phyloP scores from a whole-genome alignment of 2,329 filamentous ascomycete genomes.

The Clonostachys chloroleuca region DNA sequence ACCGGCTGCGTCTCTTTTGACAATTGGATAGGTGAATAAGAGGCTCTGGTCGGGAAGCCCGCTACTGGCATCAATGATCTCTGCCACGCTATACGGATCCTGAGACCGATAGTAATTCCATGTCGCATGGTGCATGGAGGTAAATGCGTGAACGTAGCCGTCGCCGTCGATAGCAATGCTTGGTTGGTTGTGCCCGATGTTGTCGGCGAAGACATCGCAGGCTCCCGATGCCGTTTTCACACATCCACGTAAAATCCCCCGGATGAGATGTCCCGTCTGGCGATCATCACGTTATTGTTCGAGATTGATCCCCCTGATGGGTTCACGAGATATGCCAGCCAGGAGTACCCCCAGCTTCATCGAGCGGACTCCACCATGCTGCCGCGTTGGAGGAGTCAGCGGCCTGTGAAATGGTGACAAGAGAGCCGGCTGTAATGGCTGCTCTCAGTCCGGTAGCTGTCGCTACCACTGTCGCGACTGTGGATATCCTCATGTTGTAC shows the following conservation, averaged over 20 bases:
- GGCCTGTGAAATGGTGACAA: constrained; percentile 8
- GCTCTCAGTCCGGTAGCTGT: neutral
- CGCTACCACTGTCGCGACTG: no score
- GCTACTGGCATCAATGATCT: constrained; percentile 8
- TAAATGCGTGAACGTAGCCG: constrained; percentile 16
- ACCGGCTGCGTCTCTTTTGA: constrained; percentile 8
- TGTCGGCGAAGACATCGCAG: constrained; percentile 11
- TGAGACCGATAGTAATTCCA: constrained; percentile 16
- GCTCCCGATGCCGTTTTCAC: constrained; percentile 8
- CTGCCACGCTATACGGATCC: constrained; percentile 9
- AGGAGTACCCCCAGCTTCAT: constrained; percentile 13
- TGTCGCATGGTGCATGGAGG: constrained; percentile 16
- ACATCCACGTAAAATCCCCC: constrained; percentile 13
- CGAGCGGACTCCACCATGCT: constrained; percentile 16
- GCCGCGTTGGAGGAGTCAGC: constrained; percentile 13
- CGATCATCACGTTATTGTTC: constrained; percentile 17
- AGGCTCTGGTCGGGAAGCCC: constrained; percentile 12
- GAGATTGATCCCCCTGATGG: constrained; percentile 9
- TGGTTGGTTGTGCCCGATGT: constrained; percentile 13
- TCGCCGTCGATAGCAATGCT: constrained; percentile 12
- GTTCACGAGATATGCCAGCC: constrained; percentile 13
- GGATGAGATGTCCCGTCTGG: constrained; percentile 7
- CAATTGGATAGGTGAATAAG: constrained; percentile 8
- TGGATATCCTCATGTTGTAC: no score
- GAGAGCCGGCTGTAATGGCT: constrained; percentile 5